Evolutionary conservation across 129 eudicot genomes (phyloP), one percentile per base, ranked within the genome.

Genomic region (Ambrosia trifida): DNA sequence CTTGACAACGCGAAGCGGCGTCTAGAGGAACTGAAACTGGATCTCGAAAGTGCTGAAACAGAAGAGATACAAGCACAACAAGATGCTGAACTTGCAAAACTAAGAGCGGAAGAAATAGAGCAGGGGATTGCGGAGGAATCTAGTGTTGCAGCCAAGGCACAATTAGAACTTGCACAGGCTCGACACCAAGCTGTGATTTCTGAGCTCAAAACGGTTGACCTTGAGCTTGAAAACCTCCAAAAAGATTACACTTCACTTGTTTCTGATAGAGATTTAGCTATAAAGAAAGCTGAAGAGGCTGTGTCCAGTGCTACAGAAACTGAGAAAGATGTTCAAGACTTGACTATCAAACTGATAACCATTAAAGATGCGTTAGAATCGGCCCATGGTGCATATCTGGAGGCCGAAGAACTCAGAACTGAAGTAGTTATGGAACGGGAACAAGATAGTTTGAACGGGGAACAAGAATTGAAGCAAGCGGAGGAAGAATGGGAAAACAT

Each of bases 51-150:
- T 68, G 89, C 94, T 38, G 87, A 91, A 61, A 85, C 80, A 8
- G 98, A 91, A 70, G 96, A 91, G 50, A 78, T 77, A n/a, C 88
- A 91, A 81, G 98, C 96, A 7, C 83, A 83, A 73, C 95, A 91
- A 53, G 96, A 91, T 72, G 82, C 91, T 0, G 91, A 86, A 20
- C 96, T 91, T 14, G 91, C 96, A 24, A 79, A 64, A 60, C 86
- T 91, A 47, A 70, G 96, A 65, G 80, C 81, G 14, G 89, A 84
- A 83, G 98, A 91, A 70, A 44, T 91, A 78, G 91, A 86, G 73
- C 89, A 89, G 78, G 98, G 98, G n/a, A 78, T 91, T 50, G 86
- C 86, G 0, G 84, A 89, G 5, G 95, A 89, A 30, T 81, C 87
- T 16, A 86, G 96, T 62, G 77, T 84, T 66, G 94, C 96, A 0